Evolutionary conservation across 2,329 filamentous ascomycete species (phyloP), one percentile per base, ranked within the genome.

Genomic region (Xylaria arbuscula): DNA sequence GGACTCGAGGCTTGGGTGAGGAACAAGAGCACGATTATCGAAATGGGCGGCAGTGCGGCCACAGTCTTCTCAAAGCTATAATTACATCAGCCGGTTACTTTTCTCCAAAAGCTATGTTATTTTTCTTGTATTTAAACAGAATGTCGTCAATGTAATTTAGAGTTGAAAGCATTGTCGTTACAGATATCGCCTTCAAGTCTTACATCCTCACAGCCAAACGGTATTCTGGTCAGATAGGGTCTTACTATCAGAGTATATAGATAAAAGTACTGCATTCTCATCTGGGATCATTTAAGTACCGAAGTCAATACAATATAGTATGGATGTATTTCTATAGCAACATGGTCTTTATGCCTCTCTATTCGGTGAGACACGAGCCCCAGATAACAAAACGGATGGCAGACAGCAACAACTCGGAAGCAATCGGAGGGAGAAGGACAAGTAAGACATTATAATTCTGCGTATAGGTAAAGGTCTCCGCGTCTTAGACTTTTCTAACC

Each of bases 1-100:
- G 93, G 93, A 0, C 85, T 97, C 62, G 90, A 92, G 79, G 91
- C 92, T 3, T 97, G 94, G 90, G 87, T 94, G 61, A 85, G 89
- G 81, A 96, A 94, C 74, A 97, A 96, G 85, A 97, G 93, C 80
- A 97, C 93, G 1, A 80, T 97, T 36, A 90, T 97, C 2, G 93
- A 97, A 79, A 92, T 94, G 85, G 88, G 89, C 50, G 91, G 91
- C 40, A 84, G 80, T 69, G 91, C 90, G 66, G 88, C 85, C 65
- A 94, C 87, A 9, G 90, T 93, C 0, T 97, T 96, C 80, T 84
- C 89, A 36, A 93, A 93, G 80, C 72, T 92, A 71, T 92, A 80
- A 81, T 56, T 6, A 34, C 6, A n/a, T 28, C n/a, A 48, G 40
- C 55, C 24, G 13, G 15, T 19, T 8, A 6, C 24, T 56, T 13